Base-by-base conservation (phyloP, 2,329 filamentous ascomycete genomes). In the Laburnicola sp. region DNA sequence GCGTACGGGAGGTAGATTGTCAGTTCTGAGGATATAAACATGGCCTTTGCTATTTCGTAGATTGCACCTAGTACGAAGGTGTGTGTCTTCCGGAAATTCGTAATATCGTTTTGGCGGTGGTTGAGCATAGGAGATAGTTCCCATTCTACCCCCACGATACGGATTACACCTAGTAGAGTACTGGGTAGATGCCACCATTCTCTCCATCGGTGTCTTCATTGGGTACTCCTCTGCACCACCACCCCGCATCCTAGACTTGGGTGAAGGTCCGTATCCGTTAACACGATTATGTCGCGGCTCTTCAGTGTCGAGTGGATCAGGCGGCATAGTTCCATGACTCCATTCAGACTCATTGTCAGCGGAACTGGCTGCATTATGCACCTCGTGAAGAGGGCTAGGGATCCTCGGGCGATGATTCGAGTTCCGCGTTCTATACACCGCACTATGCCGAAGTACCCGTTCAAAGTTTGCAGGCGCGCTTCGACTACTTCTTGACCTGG, bases 251-350 rank as follows among this genome's bases (percentile, higher is more conserved):
- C 10, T 45, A 4, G 43, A 26, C 6, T n/a, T 10, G 5, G 5
- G 28, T 5, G 28, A 30, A 30, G n/a, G n/a, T 30, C 28, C 10
- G 6, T 30, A 30, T 30, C 10, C 28, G 28, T 10, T 10, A 30
- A 30, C 6, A 10, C 5, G 28, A 30, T 30, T 30, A 10, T 10
- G 28, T 30, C 10, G 28, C 28, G 10, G 28, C 10, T 30, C 6
- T 35, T 9, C n/a, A 23, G 5, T 2, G 3, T 22, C n/a, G 1
- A 3, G 5, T n/a, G 7, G 11, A 41, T 37, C 34, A 11, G 22
- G 3, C 26, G 34, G 43, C 26, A 28, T 37, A 4, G 43, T 45
- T 21, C 43, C 43, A 45, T 45, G 43, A 45, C 43, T 45, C 43
- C 43, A 37, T 2, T 23, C n/a, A 2, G 23, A 36, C n/a, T 35